Percentiles rank a stretch among this genome's conserved stretches.
Evolutionary conservation across 129 eudicot species (phyloP).

Genomic region (Pulicaria dysenterica): DNA sequence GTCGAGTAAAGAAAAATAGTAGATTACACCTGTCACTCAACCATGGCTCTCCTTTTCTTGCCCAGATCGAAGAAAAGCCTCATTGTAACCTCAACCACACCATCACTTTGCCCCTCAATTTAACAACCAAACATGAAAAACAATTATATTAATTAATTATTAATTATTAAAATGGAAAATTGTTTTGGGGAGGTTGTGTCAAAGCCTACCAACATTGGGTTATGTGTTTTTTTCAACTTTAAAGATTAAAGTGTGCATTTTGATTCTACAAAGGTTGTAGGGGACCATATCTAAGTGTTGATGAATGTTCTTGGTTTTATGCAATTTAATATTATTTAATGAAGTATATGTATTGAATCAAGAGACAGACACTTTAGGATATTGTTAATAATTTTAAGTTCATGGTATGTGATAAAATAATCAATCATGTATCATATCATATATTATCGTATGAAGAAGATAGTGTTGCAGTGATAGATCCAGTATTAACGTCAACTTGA

Average conservation of each 20-base stretch:
- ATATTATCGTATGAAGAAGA: no score
- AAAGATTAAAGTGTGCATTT: conserved; percentile 28
- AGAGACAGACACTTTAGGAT: conserved; percentile 24
- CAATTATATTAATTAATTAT: neutral
- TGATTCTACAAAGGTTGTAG: conserved; percentile 48
- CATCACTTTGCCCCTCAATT: conserved; percentile 30
- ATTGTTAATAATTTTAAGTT: neutral
- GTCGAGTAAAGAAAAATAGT: conserved; percentile 7
- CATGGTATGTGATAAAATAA: conserved; percentile 8
- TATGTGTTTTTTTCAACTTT: conserved; percentile 10
- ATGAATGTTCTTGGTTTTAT: conserved; percentile 42
- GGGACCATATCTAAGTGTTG: conserved; percentile 47
- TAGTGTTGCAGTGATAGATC: no score
- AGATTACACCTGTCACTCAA: conserved; percentile 37
- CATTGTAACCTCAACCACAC: conserved; percentile 38
- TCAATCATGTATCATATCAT: neutral
- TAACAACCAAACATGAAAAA: conserved; percentile 38
- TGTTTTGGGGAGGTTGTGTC: conserved; percentile 31
- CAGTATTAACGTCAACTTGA: no score
- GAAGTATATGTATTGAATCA: conserved; percentile 13
- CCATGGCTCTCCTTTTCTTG: conserved; percentile 33
- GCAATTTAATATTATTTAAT: conserved; percentile 14
- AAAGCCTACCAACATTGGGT: conserved; percentile 40
- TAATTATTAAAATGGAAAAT: conserved; percentile 9
- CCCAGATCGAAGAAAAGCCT: conserved; percentile 21